Evolutionary conservation across 768 basidiomycete species (phyloP), one percentile per base, ranked within the genome.

Genomic region (Amanita subjunquillea): DNA sequence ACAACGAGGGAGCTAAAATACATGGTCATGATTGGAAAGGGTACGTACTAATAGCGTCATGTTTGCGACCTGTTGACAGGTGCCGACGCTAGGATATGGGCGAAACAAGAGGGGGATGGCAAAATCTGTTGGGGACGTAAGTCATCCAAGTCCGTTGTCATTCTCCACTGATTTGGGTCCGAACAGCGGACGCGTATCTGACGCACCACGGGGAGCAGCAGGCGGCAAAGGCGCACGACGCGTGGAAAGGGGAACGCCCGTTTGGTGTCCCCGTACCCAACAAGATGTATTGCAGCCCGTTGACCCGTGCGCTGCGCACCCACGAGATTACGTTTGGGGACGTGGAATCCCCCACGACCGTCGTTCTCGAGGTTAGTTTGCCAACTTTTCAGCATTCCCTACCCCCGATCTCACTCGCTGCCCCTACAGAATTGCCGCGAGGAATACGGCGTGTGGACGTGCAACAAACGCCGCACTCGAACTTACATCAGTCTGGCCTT

Each of bases 71-170:
- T 2, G 8, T 27, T 13, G 20, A 20, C 6, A 37, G 25, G 13
- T 48, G 34, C 20, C 37, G 15, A 49, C 27, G 13, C 32, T 51
- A 86, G 85, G 10, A 62, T 81, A 57, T 87, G 79, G 79, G 73
- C 81, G 2, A 81, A 75, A 58, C 61, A 81, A 6, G 65, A 84
- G 43, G 81, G 81, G 0, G 83, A 91, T 56, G 82, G 69, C 10
- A 75, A 84, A 48, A 65, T 87, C 3, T 66, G 66, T 1, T 91
- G 87, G 87, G 87, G 88, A 25, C 86, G 84, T 84, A 59, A 57
- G 84, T 76, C 36, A 30, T 9, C 8, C 30, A 9, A 30, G 4
- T 30, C 9, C 30, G 4, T 30, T 30, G 3, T 30, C 30, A 2
- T 9, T 9, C 30, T 30, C 30, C 9, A 30, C 30, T 32, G 10